Evolutionary conservation across 1,284 basidiomycete species (phyloP), one percentile per base, ranked within the genome.

Genomic region (Cryptococcus amylolentus): DNA sequence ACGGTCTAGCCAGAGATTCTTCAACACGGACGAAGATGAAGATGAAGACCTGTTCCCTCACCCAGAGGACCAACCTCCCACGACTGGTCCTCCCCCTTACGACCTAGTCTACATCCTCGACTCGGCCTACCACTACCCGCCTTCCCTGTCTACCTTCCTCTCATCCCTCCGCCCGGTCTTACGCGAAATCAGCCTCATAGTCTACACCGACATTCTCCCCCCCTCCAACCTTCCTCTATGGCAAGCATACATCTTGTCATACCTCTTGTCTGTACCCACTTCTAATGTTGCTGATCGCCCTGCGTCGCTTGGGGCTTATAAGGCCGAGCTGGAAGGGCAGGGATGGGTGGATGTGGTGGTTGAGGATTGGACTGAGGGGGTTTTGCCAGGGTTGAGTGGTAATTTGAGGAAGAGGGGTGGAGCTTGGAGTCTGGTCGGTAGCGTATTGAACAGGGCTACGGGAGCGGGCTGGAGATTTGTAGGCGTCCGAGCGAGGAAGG

Each of bases 91-190:
- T 10, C 66, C 62, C 14, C 62, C 63, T 16, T 78, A 73, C 64
- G 71, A 76, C 60, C 67, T 76, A 40, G 67, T 78, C 39, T 73
- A 76, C 63, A 67, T 85, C 5, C 78, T 88, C 28, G 87, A 89
- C 67, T 87, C 86, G 57, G 84, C 86, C 2, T 88, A 87, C 68
- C 86, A 88, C 69, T 87, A 87, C 69, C 68, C 79, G 8, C 83
- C 84, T 1, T 80, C 84, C 20, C 56, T 70, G 14, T 58, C 58
- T 4, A 83, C 85, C 64, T 79, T 88, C 35, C 66, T 72, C 8
- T 82, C 85, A 61, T 70, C 79, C 1, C 79, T 81, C 59, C 52
- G 57, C 3, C 79, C 60, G 1, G 57, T 79, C 40, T 80, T 88
- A 1, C 66, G 68, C 0, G 76, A 78, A 5, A 81, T 81, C 1